These are phyloP conservation scores for Penicillium sp. DNA, from an alignment of 2,329 filamentous ascomycete genomes.

Conservation along the genomic window DNA sequence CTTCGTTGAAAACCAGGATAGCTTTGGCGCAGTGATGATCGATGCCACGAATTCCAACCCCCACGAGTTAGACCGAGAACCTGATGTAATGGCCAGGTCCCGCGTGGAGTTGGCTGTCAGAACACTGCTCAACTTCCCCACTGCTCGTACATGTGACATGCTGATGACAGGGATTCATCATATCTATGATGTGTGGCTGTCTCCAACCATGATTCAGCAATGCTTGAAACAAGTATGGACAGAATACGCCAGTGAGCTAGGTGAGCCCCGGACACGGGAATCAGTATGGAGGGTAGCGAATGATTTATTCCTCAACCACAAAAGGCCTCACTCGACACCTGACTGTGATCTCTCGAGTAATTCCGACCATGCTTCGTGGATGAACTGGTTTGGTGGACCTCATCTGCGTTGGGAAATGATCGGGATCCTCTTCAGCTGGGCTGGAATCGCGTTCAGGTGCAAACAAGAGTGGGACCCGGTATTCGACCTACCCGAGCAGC, in stretches of 20 bases:
- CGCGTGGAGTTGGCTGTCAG: neutral
- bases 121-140: neutral
- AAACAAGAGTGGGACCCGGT: slow-evolving; percentile 1
- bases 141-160: neutral
- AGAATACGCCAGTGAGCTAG: neutral
- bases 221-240: slow-evolving; percentile 1
- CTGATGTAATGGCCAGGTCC: neutral
- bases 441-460: neutral
- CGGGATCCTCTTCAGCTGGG: neutral
- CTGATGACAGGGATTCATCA: neutral
- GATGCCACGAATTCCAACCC: neutral
- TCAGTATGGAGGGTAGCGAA: neutral
- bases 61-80: neutral
- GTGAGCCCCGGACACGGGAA: neutral
- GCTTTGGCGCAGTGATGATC: neutral
- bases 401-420: slow-evolving; percentile 2
- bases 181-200: neutral
- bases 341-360: neutral
- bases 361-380: neutral
- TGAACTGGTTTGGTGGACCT: neutral
- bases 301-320: neutral
- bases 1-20: neutral
- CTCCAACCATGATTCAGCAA: neutral
- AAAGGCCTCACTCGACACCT: neutral
- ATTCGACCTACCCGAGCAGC: neutral